Base-by-base conservation (phyloP, 2,329 filamentous ascomycete species). In the Pseudocercospora macadamiae region DNA sequence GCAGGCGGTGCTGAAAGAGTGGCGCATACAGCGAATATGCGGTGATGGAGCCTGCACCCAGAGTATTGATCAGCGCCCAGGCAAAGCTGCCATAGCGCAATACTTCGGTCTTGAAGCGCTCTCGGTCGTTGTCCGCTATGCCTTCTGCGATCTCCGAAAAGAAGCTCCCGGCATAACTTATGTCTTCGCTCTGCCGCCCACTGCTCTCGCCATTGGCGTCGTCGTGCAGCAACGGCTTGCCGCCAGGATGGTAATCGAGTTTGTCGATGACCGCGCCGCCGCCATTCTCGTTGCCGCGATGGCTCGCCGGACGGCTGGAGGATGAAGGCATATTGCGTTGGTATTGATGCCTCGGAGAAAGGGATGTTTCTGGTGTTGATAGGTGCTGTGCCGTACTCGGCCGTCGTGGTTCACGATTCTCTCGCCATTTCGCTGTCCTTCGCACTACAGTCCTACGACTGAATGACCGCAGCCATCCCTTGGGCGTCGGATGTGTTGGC, bases 11-110 rank as follows among this genome's bases (percentile, higher is more conserved):
- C 74, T 96, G 91, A 77, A 99, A 91, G 48, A 96, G 82, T 66
- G 91, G 93, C 7, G 90, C 95, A 74, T 97, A 99, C 28, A 99
- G 86, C 32, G 92, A 96, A 79, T 95, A 99, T 49, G 92, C 90
- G 51, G 91, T 92, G 70, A 97, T 91, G 69, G 91, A 96, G 62
- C 93, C 95, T 26, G 92, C 93, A 73, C 90, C 95, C 28, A 97
- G 83, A 66, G 84, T 86, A 70, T 80, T 84, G 60, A 87, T 71
- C 55, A 87, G 77, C 32, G 84, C 85, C 81, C 82, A 86, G 26
- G 74, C 74, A 71, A 88, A 88, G 71, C 82, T 84, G 58, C 80
- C 68, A 62, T 84, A 81, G 55, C 84, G 78, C 3, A 80, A 68
- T 6, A 81, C 72, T 64, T 84, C 77, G 64, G 76, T 80, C 62